Conservation (phyloP, 805 yeast species). For the Teunomyces barrocoloradensis region DNA sequence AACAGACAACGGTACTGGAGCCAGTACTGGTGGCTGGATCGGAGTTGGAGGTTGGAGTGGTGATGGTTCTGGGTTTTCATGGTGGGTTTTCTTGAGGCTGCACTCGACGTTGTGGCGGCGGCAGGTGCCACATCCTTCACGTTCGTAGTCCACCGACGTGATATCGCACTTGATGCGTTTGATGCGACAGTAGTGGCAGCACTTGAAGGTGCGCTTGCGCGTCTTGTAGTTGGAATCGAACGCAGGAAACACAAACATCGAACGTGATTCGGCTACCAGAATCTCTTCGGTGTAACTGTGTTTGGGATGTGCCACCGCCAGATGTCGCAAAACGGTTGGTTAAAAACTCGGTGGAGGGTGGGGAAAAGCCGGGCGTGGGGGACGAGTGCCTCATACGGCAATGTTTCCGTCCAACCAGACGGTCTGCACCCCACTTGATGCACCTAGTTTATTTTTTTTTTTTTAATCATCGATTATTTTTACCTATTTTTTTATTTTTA, state of each 20-base stretch:
- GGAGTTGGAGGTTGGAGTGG: not conserved
- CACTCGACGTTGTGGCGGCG: slow-evolving; percentile 19
- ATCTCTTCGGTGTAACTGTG: not conserved
- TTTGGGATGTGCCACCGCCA: not conserved
- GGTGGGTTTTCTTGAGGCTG: slow-evolving; percentile 6
- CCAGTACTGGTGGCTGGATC: not conserved
- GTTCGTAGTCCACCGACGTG: slow-evolving; percentile 22
- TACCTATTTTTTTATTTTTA: not conserved
- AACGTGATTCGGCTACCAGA: not conserved
- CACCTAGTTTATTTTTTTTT: not conserved
- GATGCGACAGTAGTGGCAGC: slow-evolving; percentile 30
- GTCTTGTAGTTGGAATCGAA: slow-evolving; percentile 32
- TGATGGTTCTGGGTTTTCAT: not conserved
- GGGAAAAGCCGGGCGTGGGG: not conserved
- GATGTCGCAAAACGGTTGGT: not conserved
- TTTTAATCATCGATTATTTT: not conserved
- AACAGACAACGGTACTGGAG: too few relatives aligned
- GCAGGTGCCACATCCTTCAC: slow-evolving; percentile 29
- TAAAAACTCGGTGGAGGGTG: not conserved
- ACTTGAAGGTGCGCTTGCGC: slow-evolving; percentile 32
- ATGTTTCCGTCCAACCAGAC: not conserved
- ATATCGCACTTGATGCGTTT: slow-evolving; percentile 29
- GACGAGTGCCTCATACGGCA: not conserved
- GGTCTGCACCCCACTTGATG: not conserved
- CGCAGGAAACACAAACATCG: slow-evolving; percentile 37